phyloP scores from a whole-genome alignment of 2,329 filamentous ascomycete genomes.

The Aspergillus ibericus region DNA sequence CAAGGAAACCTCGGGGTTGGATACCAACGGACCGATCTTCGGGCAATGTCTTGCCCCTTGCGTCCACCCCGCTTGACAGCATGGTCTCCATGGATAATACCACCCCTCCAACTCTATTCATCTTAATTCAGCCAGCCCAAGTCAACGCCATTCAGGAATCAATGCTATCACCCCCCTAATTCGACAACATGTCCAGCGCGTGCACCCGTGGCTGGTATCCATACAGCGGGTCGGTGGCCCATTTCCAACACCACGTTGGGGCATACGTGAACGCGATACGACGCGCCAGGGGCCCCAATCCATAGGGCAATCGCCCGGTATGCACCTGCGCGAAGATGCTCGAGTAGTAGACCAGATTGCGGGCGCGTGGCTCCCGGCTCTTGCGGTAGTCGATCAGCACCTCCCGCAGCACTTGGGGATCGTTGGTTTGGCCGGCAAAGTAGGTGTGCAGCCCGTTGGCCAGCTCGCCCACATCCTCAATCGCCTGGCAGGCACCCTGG shows the following conservation, averaged over 20 bases:
- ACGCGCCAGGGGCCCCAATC: not conserved
- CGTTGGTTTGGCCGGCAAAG: not conserved
- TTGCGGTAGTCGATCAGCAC: not conserved
- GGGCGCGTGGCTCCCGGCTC: not conserved
- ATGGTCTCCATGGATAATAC: too few species aligned
- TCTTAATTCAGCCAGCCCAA: too few species aligned
- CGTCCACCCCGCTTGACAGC: too few species aligned
- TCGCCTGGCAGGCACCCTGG: conserved; percentile 6
- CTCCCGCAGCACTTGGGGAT: not conserved
- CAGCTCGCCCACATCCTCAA: conserved; percentile 4
- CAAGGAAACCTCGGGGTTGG: too few species aligned
- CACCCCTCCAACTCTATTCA: too few species aligned
- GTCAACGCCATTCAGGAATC: too few species aligned
- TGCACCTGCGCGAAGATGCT: not conserved
- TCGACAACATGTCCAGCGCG: not conserved
- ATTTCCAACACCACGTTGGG: not conserved
- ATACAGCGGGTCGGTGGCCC: conserved; percentile 1
- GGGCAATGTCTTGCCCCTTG: too few species aligned
- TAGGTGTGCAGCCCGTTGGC: not conserved
- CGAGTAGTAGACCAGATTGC: not conserved
- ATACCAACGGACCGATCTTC: too few species aligned
- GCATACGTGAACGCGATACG: not conserved
- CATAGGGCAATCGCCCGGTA: not conserved
- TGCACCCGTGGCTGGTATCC: conserved; percentile 1
- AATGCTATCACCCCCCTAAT: not conserved